Base-by-base conservation (phyloP, 257 asterid genomes). In the Nicotiana sylvestris region DNA sequence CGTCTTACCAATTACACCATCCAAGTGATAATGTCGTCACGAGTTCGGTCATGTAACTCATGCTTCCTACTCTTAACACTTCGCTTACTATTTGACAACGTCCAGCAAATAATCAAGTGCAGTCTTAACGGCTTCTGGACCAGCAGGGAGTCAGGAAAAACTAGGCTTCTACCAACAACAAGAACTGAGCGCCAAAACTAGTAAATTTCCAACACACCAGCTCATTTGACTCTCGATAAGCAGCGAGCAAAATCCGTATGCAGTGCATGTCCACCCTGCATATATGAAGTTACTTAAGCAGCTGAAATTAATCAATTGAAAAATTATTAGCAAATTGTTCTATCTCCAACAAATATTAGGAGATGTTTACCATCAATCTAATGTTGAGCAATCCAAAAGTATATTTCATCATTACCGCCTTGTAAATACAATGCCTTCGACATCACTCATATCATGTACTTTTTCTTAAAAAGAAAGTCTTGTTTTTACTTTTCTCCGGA, bases 201-300 rank as follows among this genome's bases (percentile, higher is more conserved):
- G 27, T n/a, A 58, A 58, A n/a, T 58, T 58, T 58, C 27, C 65
- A 58, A 6, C 65, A 58, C n/a, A 17, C 25, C 65, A 58, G 16
- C 67, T 84, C 82, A 37, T 32, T 32, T 70, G 77, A 58, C 82
- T 82, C 89, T 90, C 9, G 69, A 83, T 53, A 95, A 77, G 66
- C 81, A 57, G 9, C 93, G 92, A 84, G 91, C 93, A 62, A 96
- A 92, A 81, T 93, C 92, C 0, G 96, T 78, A 74, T 94, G 98
- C 85, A 94, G 82, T 9, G 97, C 87, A 88, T 94, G 98, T 64
- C 98, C 98, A 80, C 88, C 97, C 97, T 94, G 88, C 78, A 66
- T 49, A 61, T 55, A 61, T 58, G 74, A 82, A 53, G 49, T 37
- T 64, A 60, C 30, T 60, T 60, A 25, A 62, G 60, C 21, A 70